These are phyloP conservation scores for Lindgomyces ingoldianus DNA, from an alignment of 495 filamentous ascomycete genomes.

Conservation along the genomic window DNA sequence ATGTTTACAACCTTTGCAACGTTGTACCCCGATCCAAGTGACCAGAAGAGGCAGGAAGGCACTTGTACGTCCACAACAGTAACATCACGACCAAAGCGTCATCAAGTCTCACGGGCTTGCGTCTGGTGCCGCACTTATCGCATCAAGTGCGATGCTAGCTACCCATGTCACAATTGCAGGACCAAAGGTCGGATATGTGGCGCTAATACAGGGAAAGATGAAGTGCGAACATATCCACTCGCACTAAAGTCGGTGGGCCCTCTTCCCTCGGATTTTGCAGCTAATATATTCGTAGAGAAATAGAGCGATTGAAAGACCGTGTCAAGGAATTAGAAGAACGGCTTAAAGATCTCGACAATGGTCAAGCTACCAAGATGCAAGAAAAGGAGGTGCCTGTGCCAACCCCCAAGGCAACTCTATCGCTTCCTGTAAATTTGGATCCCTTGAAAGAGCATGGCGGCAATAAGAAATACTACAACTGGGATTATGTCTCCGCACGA, in stretches of 20 bases:
- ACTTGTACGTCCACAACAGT: neutral
- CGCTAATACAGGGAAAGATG: constrained; percentile 25
- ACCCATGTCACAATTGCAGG: constrained; percentile 52
- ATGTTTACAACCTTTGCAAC: constrained; percentile 14
- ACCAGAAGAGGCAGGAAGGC: neutral
- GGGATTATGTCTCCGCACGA: constrained; percentile 32
- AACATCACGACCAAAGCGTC: constrained; percentile 38
- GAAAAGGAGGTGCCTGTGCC: neutral
- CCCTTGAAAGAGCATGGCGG: constrained; percentile 15
- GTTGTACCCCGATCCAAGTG: neutral
- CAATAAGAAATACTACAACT: constrained; percentile 32
- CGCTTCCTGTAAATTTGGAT: constrained; percentile 17
- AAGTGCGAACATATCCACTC: constrained; percentile 46
- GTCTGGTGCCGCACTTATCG: constrained; percentile 54
- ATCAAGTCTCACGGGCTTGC: constrained; percentile 52
- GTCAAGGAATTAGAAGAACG: constrained; percentile 48
- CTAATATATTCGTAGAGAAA: constrained; percentile 42
- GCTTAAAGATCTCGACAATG: constrained; percentile 21
- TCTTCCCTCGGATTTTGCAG: neutral
- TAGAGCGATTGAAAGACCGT: constrained; percentile 46
- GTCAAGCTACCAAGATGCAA: neutral
- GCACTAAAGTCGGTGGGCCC: constrained; percentile 41
- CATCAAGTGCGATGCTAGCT: constrained; percentile 51
- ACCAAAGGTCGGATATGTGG: constrained; percentile 43
- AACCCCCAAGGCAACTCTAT: neutral